Percentiles rank a stretch among this genome's conserved stretches.
These are phyloP conservation scores for Chaetomium globosum DNA, from an alignment of 2,329 filamentous ascomycete genomes.

Conservation along the genomic window DNA sequence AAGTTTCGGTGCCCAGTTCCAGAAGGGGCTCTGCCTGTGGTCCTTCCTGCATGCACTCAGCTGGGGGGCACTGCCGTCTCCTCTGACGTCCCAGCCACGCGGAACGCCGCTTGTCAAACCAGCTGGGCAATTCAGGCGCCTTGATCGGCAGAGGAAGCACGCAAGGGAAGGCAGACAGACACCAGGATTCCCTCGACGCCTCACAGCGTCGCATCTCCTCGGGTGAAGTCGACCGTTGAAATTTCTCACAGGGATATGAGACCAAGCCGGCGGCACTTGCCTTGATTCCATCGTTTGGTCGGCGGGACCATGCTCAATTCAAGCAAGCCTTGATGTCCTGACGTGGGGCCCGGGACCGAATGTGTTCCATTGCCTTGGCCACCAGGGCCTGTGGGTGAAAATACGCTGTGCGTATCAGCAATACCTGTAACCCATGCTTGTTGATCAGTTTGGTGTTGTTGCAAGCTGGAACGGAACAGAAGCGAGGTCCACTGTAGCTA, in stretches of 20 bases:
- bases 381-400: not conserved
- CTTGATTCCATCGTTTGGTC: not conserved
- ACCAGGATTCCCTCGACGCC: not conserved
- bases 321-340: not conserved
- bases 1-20: constrained; percentile 2
- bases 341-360: not conserved
- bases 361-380: not conserved
- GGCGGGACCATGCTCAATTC: not conserved
- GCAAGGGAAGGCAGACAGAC: constrained; percentile 14
- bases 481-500: not conserved
- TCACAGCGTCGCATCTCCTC: not conserved
- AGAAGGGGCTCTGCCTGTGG: not conserved
- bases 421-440: not conserved
- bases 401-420: not conserved
- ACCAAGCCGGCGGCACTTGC: not conserved
- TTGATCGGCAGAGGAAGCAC: constrained; percentile 3
- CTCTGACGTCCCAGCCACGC: constrained; percentile 27
- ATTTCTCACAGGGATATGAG: not conserved
- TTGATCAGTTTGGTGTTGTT: not conserved
- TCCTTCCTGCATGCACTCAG: constrained; percentile 1
- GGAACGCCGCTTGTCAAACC: constrained; percentile 5
- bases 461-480: not conserved
- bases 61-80: constrained; percentile 11
- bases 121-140: constrained; percentile 1
- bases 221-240: not conserved